Evolutionary conservation across 2,329 filamentous ascomycete genomes (phyloP), one percentile per base, ranked within the genome.

Genomic region (Samsoniella hepiali): DNA sequence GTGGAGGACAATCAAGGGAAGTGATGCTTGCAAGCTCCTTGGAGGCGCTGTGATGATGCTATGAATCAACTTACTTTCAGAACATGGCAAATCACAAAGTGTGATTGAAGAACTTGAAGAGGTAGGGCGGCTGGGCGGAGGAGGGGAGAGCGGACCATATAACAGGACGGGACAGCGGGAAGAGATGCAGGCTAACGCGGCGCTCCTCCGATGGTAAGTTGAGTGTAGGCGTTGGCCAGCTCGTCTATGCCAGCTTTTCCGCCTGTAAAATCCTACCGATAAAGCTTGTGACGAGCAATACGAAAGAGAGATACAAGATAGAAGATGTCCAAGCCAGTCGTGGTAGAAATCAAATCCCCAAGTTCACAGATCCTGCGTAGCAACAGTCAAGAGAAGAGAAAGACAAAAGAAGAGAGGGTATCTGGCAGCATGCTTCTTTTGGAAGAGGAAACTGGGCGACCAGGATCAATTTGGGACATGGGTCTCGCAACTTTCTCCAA

Each of bases 371-470:
- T 51, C 5, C 32, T 57, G 44, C 27, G 60, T 27, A 56, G 36
- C 51, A 44, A 57, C 42, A 58, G 47, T 58, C 32, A 47, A 55
- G 15, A 42, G 55, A 49, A 38, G 49, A 55, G 22, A 56, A 63
- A 42, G 34, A 55, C 53, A 40, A 57, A 51, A 50, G 31, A 56
- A 63, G 53, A 56, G 53, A 34, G 36, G 13, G 31, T 57, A 42
- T 56, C 31, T 63, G 60, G 60, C 44, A 54, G 56, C 58, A 59
- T 55, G 49, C 62, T 63, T 63, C 62, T 63, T 59, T 63, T 49
- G 62, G 42, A 54, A 58, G 40, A 55, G 49, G 49, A 38, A 63
- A 42, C 50, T n/a, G 32, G 50, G 61, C 36, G 61, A 29, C 62
- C 49, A 40, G 62, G 62, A 60, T 63, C 53, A 63, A 32, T 45